Percentiles rank a stretch among this genome's conserved stretches.
These are phyloP conservation scores for Circinella umbellata DNA, from an alignment of 371 early-diverging fungal species.

Conservation along the genomic window DNA sequence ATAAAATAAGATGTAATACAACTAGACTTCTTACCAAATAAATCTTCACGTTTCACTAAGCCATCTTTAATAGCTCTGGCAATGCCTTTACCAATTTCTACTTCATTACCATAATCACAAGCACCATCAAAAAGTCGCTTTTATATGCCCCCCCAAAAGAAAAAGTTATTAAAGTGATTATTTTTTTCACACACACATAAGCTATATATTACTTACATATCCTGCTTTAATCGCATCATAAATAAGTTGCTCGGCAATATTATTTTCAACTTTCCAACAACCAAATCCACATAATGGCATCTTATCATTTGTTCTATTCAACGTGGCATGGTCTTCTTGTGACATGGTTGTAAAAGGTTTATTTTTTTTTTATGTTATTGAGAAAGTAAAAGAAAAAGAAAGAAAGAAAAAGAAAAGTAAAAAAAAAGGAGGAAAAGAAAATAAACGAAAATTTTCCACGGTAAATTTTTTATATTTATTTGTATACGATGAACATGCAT, in stretches of 20 bases:
- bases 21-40: slow-evolving; percentile 25
- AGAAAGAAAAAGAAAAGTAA: neutral
- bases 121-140: slow-evolving; percentile 37
- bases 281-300: slow-evolving; percentile 42
- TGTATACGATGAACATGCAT: neutral
- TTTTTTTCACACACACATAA: too few relatives aligned
- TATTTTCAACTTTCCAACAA: slow-evolving; percentile 33
- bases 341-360: slow-evolving; percentile 8
- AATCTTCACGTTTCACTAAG: slow-evolving; percentile 58
- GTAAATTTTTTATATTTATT: neutral
- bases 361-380: too few relatives aligned
- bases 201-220: slow-evolving; percentile 17
- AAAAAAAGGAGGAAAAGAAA: neutral
- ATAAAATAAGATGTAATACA: too few relatives aligned
- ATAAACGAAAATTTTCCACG: neutral
- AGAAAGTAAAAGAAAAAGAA: neutral
- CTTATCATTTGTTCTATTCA: slow-evolving; percentile 36
- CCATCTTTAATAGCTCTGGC: slow-evolving; percentile 48
- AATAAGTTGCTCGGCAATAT: slow-evolving; percentile 24
- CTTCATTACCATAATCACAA: slow-evolving; percentile 63
- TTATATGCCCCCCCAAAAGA: too few relatives aligned
- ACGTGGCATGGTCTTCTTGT: slow-evolving; percentile 16
- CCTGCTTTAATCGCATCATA: slow-evolving; percentile 49
- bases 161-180: too few relatives aligned
- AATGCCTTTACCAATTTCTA: slow-evolving; percentile 65